Conservation (phyloP, 768 basidiomycete species). For the Tricholoma saponaceum region DNA sequence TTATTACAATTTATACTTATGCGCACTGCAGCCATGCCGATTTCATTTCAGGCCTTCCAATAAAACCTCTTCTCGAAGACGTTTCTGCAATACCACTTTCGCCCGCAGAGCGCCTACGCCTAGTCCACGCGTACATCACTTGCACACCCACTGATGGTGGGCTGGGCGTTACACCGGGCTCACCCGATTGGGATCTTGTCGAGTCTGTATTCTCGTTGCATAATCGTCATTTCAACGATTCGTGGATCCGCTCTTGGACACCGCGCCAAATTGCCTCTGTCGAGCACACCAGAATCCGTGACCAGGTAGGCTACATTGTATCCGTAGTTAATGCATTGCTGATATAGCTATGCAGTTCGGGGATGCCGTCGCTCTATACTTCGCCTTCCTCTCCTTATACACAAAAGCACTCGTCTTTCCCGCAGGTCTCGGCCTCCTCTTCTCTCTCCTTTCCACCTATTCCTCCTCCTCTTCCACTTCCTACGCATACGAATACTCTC, state of each 20-base stretch:
- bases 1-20: background rate
- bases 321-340: background rate
- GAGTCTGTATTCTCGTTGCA: constrained; percentile 83
- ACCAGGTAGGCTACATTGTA: constrained; percentile 44
- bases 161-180: constrained; percentile 72
- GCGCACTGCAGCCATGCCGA: constrained; percentile 54
- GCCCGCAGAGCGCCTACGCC: constrained; percentile 77
- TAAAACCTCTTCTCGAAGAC: constrained; percentile 41
- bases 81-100: constrained; percentile 40
- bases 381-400: constrained; percentile 83
- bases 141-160: constrained; percentile 74
- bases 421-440: constrained; percentile 61
- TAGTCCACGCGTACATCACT: constrained; percentile 69
- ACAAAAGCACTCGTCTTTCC: constrained; percentile 77
- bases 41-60: constrained; percentile 73
- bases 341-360: constrained; percentile 48
- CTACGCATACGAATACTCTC: constrained; percentile 68
- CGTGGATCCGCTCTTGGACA: constrained; percentile 78
- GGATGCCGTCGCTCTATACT: constrained; percentile 82
- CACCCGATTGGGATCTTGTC: constrained; percentile 73
- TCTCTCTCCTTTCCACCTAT: constrained; percentile 61
- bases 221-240: constrained; percentile 74
- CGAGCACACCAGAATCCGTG: constrained; percentile 65
- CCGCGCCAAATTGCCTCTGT: constrained; percentile 56
- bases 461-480: constrained; percentile 68